Conservation (phyloP, 345 rosid species). For the Populus ilicifolia region DNA sequence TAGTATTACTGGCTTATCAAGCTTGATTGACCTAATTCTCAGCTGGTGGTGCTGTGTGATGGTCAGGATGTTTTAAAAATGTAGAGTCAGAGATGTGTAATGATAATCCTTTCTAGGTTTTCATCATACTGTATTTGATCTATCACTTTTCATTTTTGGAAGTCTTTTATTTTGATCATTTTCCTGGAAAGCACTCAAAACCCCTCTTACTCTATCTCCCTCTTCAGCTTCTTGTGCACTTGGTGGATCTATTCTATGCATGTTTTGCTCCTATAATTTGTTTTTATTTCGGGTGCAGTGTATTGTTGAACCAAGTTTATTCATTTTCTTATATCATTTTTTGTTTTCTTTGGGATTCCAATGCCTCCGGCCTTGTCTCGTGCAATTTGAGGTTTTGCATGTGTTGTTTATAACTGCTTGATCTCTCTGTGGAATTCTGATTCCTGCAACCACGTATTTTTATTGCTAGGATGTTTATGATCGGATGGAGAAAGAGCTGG, state of each 20-base stretch:
- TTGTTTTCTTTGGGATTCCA: not conserved
- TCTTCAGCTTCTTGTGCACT: no score
- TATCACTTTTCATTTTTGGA: not conserved
- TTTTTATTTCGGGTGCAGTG: no score
- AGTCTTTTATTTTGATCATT: not conserved
- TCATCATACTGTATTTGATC: not conserved
- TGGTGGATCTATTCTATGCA: not conserved
- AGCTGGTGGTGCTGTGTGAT: not conserved
- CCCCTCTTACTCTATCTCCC: no score
- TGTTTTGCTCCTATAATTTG: not conserved
- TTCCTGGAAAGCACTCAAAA: not conserved
- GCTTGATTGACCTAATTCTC: not conserved
- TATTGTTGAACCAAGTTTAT: no score
- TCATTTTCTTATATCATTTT: not conserved
- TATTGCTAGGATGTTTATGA: conserved; percentile 64
- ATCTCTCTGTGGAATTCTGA: conserved; percentile 20
- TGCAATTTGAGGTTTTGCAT: not conserved
- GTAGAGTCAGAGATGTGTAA: not conserved
- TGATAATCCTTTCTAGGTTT: not conserved
- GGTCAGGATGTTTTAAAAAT: not conserved
- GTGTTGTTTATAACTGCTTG: not conserved
- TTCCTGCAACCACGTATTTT: conserved; percentile 17
- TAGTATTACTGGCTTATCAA: not conserved
- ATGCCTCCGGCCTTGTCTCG: not conserved
- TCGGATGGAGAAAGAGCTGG: conserved; percentile 72